These are phyloP conservation scores for Zygotorulaspora mrakii DNA, from an alignment of 1,139 yeast genomes.

Conservation along the genomic window DNA sequence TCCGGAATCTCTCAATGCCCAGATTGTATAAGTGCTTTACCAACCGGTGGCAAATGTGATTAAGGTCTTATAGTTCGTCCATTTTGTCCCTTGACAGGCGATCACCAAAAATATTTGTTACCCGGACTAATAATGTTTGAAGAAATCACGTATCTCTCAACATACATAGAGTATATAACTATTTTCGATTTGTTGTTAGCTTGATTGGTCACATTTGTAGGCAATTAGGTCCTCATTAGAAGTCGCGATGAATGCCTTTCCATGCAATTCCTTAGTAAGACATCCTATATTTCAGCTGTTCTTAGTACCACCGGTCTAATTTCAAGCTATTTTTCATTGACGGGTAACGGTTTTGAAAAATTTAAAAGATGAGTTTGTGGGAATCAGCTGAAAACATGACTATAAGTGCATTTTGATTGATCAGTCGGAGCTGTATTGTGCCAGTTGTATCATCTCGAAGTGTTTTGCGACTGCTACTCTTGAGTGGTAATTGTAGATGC, in stretches of 20 bases:
- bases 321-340: not conserved
- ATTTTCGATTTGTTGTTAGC: too few relatives aligned
- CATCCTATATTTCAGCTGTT: too few relatives aligned
- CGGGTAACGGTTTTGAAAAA: constrained; percentile 10
- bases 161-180: not conserved
- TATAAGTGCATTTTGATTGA: constrained; percentile 65
- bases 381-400: constrained; percentile 39
- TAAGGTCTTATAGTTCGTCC: not conserved
- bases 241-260: too few relatives aligned
- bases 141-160: not conserved
- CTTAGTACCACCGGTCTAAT: too few relatives aligned
- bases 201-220: too few relatives aligned
- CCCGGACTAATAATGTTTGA: constrained; percentile 1
- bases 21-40: not conserved
- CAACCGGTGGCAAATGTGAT: constrained; percentile 3
- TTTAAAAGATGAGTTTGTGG: not conserved
- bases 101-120: constrained; percentile 1
- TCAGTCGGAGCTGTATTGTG: too few relatives aligned
- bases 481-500: too few relatives aligned
- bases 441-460: too few relatives aligned
- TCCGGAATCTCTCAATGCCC: not conserved
- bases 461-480: constrained; percentile 1
- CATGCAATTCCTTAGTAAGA: too few relatives aligned
- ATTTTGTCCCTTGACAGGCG: constrained; percentile 2
- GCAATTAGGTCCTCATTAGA: too few relatives aligned